Conservation (phyloP, 805 yeast species). For the Yamadazyma laniorum region DNA sequence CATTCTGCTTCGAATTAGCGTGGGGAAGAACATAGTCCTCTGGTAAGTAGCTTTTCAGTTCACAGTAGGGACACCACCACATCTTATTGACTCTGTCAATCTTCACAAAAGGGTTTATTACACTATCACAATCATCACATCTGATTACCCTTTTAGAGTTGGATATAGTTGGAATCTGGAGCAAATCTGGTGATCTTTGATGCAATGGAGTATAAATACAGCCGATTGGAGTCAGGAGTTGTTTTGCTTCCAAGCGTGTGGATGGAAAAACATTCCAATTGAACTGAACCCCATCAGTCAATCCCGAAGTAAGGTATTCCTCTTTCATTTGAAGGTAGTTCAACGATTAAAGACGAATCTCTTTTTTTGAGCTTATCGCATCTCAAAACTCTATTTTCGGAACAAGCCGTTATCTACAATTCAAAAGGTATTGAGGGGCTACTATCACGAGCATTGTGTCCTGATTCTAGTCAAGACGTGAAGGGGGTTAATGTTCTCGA, state of each 20-base stretch:
- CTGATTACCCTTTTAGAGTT: constrained; percentile 11
- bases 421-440: too few species aligned
- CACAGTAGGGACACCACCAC: constrained; percentile 44
- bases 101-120: constrained; percentile 28
- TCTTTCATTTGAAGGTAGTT: too few species aligned
- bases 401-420: too few species aligned
- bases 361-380: not conserved
- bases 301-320: constrained; percentile 2
- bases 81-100: constrained; percentile 27
- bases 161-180: constrained; percentile 2
- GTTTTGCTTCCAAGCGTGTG: constrained; percentile 35
- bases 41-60: constrained; percentile 22
- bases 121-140: constrained; percentile 28
- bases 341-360: too few species aligned
- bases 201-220: constrained; percentile 33
- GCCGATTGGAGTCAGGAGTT: constrained; percentile 35
- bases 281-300: constrained; percentile 31
- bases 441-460: too few species aligned
- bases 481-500: too few species aligned
- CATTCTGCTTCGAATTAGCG: constrained; percentile 9
- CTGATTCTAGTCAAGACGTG: too few species aligned
- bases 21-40: constrained; percentile 16
- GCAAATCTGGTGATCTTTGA: constrained; percentile 1
- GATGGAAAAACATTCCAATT: constrained; percentile 62
- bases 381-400: too few species aligned